phyloP scores from a whole-genome alignment of 2,329 filamentous ascomycete species.

The Ampelomyces quisqualis region DNA sequence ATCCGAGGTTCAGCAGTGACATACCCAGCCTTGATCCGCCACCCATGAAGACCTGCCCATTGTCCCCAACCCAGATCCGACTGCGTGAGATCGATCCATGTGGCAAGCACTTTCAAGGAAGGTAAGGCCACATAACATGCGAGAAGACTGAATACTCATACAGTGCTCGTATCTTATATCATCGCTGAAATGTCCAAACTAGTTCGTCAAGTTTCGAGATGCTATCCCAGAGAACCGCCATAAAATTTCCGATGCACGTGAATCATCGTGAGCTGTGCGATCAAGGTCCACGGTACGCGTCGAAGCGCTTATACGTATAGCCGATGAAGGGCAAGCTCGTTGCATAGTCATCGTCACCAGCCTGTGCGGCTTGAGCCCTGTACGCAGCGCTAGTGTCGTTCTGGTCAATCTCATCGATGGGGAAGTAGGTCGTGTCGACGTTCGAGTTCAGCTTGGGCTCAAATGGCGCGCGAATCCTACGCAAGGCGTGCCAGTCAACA shows the following conservation, averaged over 20 bases:
- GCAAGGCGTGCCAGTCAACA: slow-evolving; percentile 90
- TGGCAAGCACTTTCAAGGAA: neutral
- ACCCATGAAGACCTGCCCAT: no score
- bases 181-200: slow-evolving; percentile 1
- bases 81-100: neutral
- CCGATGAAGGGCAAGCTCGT: slow-evolving; percentile 96
- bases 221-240: neutral
- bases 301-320: slow-evolving; percentile 97
- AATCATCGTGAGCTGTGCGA: slow-evolving; percentile 6
- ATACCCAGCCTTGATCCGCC: no score
- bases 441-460: slow-evolving; percentile 91
- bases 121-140: neutral
- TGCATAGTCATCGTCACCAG: slow-evolving; percentile 73
- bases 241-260: neutral
- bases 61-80: no score
- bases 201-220: neutral
- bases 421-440: slow-evolving; percentile 97
- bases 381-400: slow-evolving; percentile 87
- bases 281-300: slow-evolving; percentile 57
- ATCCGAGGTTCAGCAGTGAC: no score
- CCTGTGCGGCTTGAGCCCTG: slow-evolving; percentile 76
- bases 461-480: slow-evolving; percentile 91
- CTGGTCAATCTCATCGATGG: slow-evolving; percentile 96
- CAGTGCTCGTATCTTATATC: slow-evolving; percentile 18
- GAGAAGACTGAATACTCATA: slow-evolving; percentile 14